Evolutionary conservation across 2,329 filamentous ascomycete species (phyloP).

Genomic region (Neofusicoccum umdonicola): DNA sequence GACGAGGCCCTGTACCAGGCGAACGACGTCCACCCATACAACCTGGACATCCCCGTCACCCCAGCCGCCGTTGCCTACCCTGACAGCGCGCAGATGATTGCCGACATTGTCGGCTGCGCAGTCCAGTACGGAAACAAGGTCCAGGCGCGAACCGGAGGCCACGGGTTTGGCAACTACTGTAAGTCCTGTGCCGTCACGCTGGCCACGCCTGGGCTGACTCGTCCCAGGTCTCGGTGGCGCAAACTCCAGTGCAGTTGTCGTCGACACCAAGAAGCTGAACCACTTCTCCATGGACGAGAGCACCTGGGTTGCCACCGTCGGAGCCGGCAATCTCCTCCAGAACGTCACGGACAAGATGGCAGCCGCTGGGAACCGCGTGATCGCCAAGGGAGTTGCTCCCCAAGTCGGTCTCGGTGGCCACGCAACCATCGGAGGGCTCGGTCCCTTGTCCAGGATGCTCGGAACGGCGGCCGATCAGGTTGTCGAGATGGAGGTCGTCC

Average conservation of each 20-base stretch:
- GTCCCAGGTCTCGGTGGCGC: constrained; percentile 39
- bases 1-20: constrained; percentile 29
- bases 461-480: constrained; percentile 35
- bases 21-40: constrained; percentile 36
- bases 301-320: constrained; percentile 47
- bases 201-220: constrained; percentile 26
- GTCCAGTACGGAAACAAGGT: constrained; percentile 51
- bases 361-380: constrained; percentile 38
- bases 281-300: constrained; percentile 44
- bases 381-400: constrained; percentile 46
- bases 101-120: constrained; percentile 59
- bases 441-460: constrained; percentile 33
- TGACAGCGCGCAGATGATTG: constrained; percentile 51
- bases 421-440: constrained; percentile 37
- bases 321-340: constrained; percentile 50
- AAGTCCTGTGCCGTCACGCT: background rate
- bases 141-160: constrained; percentile 61
- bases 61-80: constrained; percentile 60
- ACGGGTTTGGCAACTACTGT: constrained; percentile 58
- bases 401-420: constrained; percentile 38
- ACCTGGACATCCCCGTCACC: constrained; percentile 34
- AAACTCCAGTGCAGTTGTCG: constrained; percentile 46
- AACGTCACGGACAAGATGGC: constrained; percentile 35
- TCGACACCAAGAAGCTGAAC: constrained; percentile 51
- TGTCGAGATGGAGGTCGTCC: constrained; percentile 36